These are phyloP conservation scores for Hyaloscypha variabilis DNA, from an alignment of 495 filamentous ascomycete genomes.

Conservation along the genomic window DNA sequence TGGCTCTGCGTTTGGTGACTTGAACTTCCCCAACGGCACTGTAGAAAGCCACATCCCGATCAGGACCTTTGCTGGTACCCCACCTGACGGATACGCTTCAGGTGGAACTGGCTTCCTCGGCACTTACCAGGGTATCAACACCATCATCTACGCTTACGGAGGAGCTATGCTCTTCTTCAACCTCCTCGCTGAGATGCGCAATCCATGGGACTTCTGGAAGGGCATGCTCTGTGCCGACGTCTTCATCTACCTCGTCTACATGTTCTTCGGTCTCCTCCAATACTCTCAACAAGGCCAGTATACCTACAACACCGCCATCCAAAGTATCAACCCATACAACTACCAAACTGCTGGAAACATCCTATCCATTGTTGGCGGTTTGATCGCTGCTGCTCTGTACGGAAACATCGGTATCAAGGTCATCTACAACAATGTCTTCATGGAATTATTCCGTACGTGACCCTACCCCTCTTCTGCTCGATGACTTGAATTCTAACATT, in stretches of 20 bases:
- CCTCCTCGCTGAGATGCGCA: conserved; percentile 67
- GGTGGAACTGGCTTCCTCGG: conserved; percentile 40
- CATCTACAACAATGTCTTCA: conserved; percentile 58
- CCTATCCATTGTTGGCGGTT: conserved; percentile 44
- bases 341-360: conserved; percentile 59
- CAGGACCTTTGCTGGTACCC: conserved; percentile 31
- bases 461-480: not conserved
- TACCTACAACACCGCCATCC: conserved; percentile 46
- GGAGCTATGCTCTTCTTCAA: conserved; percentile 64
- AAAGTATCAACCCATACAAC: conserved; percentile 49
- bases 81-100: conserved; percentile 18
- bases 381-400: conserved; percentile 59
- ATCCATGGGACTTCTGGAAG: conserved; percentile 64
- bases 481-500: not conserved
- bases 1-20: conserved; percentile 10
- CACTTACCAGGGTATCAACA: conserved; percentile 57
- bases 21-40: conserved; percentile 28
- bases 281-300: conserved; percentile 61
- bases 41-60: conserved; percentile 27
- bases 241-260: conserved; percentile 54
- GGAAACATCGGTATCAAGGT: conserved; percentile 70
- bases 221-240: conserved; percentile 56
- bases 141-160: conserved; percentile 58
- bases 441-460: conserved; percentile 47
- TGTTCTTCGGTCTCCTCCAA: conserved; percentile 59